Conservation (phyloP, 768 basidiomycete genomes). For the Boletus insuetus region DNA sequence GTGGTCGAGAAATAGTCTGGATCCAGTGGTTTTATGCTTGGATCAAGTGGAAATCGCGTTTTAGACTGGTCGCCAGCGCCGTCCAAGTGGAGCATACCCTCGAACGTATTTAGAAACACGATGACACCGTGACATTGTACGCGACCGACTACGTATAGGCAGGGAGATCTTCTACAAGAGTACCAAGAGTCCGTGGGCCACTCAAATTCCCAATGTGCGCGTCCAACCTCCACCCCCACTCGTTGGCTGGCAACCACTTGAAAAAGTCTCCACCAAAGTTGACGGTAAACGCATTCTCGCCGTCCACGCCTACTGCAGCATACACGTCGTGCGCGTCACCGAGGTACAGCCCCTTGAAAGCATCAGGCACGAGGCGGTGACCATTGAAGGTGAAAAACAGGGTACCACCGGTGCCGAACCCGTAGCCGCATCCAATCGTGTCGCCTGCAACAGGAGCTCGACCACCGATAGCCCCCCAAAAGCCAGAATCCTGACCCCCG, state of each 20-base stretch:
- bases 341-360: slow-evolving; percentile 50
- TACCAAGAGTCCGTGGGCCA: slow-evolving; percentile 4
- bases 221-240: slow-evolving; percentile 64
- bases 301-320: slow-evolving; percentile 51
- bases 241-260: slow-evolving; percentile 61
- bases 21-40: not conserved
- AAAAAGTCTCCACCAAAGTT: slow-evolving; percentile 66
- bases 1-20: not conserved
- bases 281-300: slow-evolving; percentile 48
- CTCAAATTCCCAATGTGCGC: slow-evolving; percentile 53
- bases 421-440: slow-evolving; percentile 63
- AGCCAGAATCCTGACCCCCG: slow-evolving; percentile 54
- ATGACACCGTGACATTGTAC: too few relatives aligned
- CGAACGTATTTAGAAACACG: too few relatives aligned
- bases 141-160: not conserved
- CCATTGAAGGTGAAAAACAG: slow-evolving; percentile 63
- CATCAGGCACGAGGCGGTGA: slow-evolving; percentile 43
- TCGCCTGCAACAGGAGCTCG: slow-evolving; percentile 43
- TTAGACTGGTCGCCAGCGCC: not conserved
- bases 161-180: slow-evolving; percentile 45
- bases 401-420: slow-evolving; percentile 43
- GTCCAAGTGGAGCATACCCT: too few relatives aligned
- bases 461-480: slow-evolving; percentile 28
- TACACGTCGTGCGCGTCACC: slow-evolving; percentile 53
- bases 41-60: not conserved